Evolutionary conservation across 2,329 filamentous ascomycete genomes (phyloP), one percentile per base, ranked within the genome.

Genomic region (Scedosporium aurantiacum): DNA sequence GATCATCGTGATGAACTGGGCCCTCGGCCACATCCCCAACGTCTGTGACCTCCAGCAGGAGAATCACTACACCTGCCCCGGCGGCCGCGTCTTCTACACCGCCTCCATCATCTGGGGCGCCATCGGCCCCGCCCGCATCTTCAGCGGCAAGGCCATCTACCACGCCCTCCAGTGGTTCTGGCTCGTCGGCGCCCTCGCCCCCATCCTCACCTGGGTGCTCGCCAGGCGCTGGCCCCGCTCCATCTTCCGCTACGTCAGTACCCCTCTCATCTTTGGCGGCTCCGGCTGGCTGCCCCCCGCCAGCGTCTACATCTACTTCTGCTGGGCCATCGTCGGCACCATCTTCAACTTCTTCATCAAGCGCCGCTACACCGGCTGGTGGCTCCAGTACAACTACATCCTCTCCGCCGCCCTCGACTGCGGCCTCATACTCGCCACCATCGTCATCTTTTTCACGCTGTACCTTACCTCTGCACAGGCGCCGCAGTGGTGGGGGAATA

Each of bases 361-460:
- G 69, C 79, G 84, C 62, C 79, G 82, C 64, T 87, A 81, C 73
- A 82, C 79, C 3, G 87, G 85, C 40, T 90, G 87, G 88, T 91
- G 88, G 88, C 76, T 87, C 71, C 84, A 86, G 71, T 91, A 89
- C 75, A 90, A 91, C 75, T 91, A 90, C 70, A 79, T 90, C 68
- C 83, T 86, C 0, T 89, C 86, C 21, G 87, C 87, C 0, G 88
- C 84, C 1, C 75, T 91, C 43, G 88, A 90, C 70, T 82, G 82
- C 57, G 87, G 87, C 4, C 77, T 89, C 4, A 83, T 86, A 12
- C 70, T 90, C 21, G 82, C 80, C 40, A 86, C 86, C 0, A 79
- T 91, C 41, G 70, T 90, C 62, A 86, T 90, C 62, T 89, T 91
- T 75, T 83, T 89, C 66, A 80, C 84, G 1, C 73, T 91, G 28